Percentiles rank a stretch among this genome's conserved stretches.
Evolutionary conservation across 2,329 filamentous ascomycete species (phyloP).

Genomic region (Hysterium pulicare): DNA sequence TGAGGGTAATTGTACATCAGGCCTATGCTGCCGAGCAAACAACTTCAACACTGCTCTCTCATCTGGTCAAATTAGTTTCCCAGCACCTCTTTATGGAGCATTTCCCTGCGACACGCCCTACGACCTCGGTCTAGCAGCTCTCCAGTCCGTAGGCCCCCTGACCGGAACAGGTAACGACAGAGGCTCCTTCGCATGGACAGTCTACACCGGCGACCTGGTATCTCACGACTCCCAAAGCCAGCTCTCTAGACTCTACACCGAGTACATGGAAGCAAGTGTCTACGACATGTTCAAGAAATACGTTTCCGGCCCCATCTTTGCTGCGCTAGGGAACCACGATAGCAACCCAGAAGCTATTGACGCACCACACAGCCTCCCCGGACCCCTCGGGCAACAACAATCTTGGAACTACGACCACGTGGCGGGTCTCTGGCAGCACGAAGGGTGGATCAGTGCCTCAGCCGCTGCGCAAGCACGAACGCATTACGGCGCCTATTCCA

Average conservation of each 20-base stretch:
- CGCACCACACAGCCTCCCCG: constrained; percentile 52
- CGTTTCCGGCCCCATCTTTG: constrained; percentile 55
- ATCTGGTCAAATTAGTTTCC: constrained; percentile 36
- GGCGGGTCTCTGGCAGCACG: constrained; percentile 53
- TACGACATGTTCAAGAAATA: constrained; percentile 56
- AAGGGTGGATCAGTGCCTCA: constrained; percentile 51
- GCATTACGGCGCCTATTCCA: constrained; percentile 56
- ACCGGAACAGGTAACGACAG: constrained; percentile 49
- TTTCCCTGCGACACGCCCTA: constrained; percentile 59
- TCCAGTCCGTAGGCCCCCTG: constrained; percentile 55
- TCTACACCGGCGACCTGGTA: constrained; percentile 58
- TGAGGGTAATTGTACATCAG: constrained; percentile 52
- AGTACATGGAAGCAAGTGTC: constrained; percentile 53
- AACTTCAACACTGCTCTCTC: constrained; percentile 35
- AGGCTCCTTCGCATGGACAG: constrained; percentile 49
- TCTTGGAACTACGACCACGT: constrained; percentile 59
- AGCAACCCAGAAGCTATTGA: constrained; percentile 53
- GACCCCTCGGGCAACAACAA: constrained; percentile 52
- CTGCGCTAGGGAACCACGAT: constrained; percentile 58
- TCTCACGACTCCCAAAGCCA: constrained; percentile 54
- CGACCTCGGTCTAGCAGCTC: constrained; percentile 53
- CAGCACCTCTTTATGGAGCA: constrained; percentile 54
- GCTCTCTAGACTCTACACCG: constrained; percentile 51
- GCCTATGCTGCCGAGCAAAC: constrained; percentile 52
- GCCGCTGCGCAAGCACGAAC: constrained; percentile 47